A percentile compares a stretch with the other conserved stretches of the same genome.
phyloP scores from a whole-genome alignment of 257 asterid species.

The Gentiana dahurica region DNA sequence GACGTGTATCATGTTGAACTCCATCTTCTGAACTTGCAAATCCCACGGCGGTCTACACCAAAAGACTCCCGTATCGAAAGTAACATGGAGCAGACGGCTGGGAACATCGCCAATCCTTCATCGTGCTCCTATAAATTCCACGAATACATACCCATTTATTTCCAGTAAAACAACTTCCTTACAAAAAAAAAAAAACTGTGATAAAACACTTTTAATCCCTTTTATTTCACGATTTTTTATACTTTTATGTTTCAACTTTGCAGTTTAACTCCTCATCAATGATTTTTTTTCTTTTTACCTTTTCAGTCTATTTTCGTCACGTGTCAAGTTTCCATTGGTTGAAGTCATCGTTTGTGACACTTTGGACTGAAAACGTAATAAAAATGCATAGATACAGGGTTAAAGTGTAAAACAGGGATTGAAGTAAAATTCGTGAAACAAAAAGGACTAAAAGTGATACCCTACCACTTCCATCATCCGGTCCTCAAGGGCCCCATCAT shows the following conservation, averaged over 20 bases:
- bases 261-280: no score
- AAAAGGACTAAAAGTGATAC: neutral
- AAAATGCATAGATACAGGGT: no score
- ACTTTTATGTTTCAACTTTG: no score
- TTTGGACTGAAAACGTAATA: no score
- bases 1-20: slow-evolving; percentile 19
- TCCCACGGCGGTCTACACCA: slow-evolving; percentile 64
- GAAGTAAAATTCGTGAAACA: no score
- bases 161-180: neutral
- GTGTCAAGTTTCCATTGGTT: no score
- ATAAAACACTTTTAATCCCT: no score
- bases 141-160: neutral
- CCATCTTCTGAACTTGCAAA: slow-evolving; percentile 72
- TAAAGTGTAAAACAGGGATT: no score
- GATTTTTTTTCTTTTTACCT: no score
- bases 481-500: slow-evolving; percentile 40
- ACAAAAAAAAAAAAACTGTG: neutral
- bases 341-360: no score
- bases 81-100: slow-evolving; percentile 48
- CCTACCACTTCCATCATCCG: slow-evolving; percentile 62
- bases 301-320: no score
- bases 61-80: slow-evolving; percentile 71
- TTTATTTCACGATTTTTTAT: no score
- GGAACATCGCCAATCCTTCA: slow-evolving; percentile 35
- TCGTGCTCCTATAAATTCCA: slow-evolving; percentile 48